Evolutionary conservation across 495 filamentous ascomycete genomes (phyloP), one percentile per base, ranked within the genome.

Genomic region (Penicillium malachiteum): DNA sequence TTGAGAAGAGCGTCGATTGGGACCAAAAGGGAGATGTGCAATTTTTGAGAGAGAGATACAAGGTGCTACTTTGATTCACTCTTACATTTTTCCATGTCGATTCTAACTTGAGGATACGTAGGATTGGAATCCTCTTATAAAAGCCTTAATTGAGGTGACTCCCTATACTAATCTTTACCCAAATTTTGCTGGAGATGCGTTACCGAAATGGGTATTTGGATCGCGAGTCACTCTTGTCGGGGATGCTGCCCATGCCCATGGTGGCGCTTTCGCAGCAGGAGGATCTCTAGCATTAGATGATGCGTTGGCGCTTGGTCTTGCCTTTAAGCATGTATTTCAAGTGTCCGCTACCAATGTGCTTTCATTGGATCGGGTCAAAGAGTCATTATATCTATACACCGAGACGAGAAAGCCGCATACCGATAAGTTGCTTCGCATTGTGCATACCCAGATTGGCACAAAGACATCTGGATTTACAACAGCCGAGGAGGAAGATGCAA

Each of bases 251-350:
- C 77, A 81, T 59, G 70, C 78, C 11, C 78, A 81, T 52, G 78
- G 77, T 11, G 78, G 77, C 21, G 72, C 77, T 5, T 76, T 75
- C 51, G 78, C 78, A 12, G 78, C 78, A 0, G 78, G 76, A 12
- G 78, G 78, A 14, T 78, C 76, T 5, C 61, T 81, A n/a, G 78
- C 78, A 0, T 68, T 81, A 40, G 78, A 80, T 50, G 78, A 81
- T 58, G 67, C 74, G 0, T 74, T 69, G 16, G 63, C 67, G 1
- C 55, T 71, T 18, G 60, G 54, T 2, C 60, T 71, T 35, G 64
- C 64, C 12, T 59, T 70, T 21, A 58, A 53, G 40, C 60, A 70
- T 54, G 53, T 56, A 8, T 57, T 66, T 14, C 30, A 42, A 3
- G 7, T 37, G 4, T 26, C 6, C 12, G 17, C 10, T 9, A 13